phyloP scores from a whole-genome alignment of 495 filamentous ascomycete species.

The Penicillium parvum region DNA sequence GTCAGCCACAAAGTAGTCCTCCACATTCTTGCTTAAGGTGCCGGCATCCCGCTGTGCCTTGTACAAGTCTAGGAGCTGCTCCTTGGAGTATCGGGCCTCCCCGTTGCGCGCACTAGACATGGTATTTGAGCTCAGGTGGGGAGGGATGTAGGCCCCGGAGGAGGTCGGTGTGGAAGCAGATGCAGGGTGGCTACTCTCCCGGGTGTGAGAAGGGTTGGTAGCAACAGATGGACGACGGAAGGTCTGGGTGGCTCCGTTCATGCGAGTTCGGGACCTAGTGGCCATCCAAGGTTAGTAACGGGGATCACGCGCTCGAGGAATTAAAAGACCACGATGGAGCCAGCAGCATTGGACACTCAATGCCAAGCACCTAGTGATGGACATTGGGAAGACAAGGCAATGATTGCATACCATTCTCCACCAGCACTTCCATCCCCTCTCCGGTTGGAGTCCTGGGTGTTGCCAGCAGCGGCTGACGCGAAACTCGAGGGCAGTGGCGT shows the following conservation, averaged over 20 bases:
- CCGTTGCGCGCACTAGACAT: constrained; percentile 51
- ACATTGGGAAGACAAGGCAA: constrained; percentile 9
- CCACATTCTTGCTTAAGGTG: constrained; percentile 56
- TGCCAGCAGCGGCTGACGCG: constrained; percentile 75
- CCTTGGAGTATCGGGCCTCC: constrained; percentile 72
- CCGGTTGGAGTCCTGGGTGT: constrained; percentile 52
- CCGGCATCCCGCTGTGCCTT: constrained; percentile 54
- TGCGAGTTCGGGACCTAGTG: constrained; percentile 57
- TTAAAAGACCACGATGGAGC: constrained; percentile 1
- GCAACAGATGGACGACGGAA: constrained; percentile 79
- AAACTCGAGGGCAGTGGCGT: constrained; percentile 78
- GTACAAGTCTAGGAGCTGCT: constrained; percentile 75
- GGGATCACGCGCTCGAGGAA: constrained; percentile 5
- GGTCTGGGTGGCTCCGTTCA: constrained; percentile 79
- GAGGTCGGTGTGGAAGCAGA: constrained; percentile 48
- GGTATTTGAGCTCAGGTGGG: constrained; percentile 52
- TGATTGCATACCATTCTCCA: constrained; percentile 53
- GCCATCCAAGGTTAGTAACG: constrained; percentile 22
- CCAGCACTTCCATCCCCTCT: constrained; percentile 51
- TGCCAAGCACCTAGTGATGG: neutral
- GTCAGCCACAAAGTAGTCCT: constrained; percentile 65
- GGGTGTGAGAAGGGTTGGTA: constrained; percentile 51
- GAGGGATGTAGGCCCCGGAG: constrained; percentile 55
- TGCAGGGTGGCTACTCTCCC: constrained; percentile 45
- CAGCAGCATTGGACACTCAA: neutral